Evolutionary conservation across 805 yeast species (phyloP), one percentile per base, ranked within the genome.

Genomic region (Hagleromyces aurorensis): DNA sequence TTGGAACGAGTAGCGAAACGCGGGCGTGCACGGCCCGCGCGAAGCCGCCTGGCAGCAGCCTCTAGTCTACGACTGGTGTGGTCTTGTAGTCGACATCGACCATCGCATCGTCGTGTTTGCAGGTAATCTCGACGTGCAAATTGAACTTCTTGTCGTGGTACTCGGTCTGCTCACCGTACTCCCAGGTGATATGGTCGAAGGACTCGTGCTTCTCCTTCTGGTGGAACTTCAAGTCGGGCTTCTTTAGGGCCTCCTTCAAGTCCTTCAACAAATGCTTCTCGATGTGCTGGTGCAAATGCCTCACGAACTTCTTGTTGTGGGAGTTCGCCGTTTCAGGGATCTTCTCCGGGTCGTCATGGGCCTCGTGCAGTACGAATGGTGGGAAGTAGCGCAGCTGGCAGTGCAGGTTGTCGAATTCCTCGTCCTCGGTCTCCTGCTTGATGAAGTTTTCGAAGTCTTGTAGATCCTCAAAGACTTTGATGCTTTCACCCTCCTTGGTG

Each of bases 211-310:
- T 69, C 36, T 72, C 69, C 31, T 67, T 62, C 19, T 61, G 65
- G 29, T 70, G 68, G 49, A 72, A 70, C 27, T 70, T 63, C 58
- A 71, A 60, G 27, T 62, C 61, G 4, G 51, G 53, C 32, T 65
- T 55, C 25, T 83, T 81, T n/a, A 76, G 61, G 52, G 74, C 70
- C 34, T 62, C 65, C 38, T 67, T 69, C 57, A 80, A 74, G 43
- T 78, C 87, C 37, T 69, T 67, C 49, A 80, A 62, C 49, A 80
- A 59, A 53, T 79, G 87, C 48, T 77, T 77, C 45, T 75, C 71
- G 32, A 80, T 64, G 48, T 80, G 89, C 54, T 80, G 89, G 46
- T 75, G 78, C 52, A 80, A 65, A 54, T 78, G 78, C 52, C 89
- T 67, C 37, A 72, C 73, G 50, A 78, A 80, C 56, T 78, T 78